phyloP scores from a whole-genome alignment of 2,329 filamentous ascomycete genomes.

The Fusarium redolens region DNA sequence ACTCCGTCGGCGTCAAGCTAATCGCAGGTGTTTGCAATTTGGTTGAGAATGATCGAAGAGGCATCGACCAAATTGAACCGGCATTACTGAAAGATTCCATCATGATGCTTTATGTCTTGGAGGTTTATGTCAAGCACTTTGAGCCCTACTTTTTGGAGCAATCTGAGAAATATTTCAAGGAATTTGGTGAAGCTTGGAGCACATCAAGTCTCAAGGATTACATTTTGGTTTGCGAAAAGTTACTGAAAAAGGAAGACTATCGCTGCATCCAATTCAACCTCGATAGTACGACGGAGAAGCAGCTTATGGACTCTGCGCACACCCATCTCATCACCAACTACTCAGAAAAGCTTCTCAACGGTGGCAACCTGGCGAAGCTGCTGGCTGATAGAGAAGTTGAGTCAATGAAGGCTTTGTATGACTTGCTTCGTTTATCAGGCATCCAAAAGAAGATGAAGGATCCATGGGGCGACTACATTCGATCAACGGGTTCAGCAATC shows the following conservation, averaged over 20 bases:
- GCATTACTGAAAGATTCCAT: slow-evolving; percentile 79
- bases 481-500: slow-evolving; percentile 77
- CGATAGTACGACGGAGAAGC: slow-evolving; percentile 83
- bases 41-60: slow-evolving; percentile 76
- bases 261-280: slow-evolving; percentile 85
- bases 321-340: slow-evolving; percentile 76
- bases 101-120: slow-evolving; percentile 85
- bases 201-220: slow-evolving; percentile 77
- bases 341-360: slow-evolving; percentile 72
- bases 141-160: slow-evolving; percentile 78
- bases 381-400: slow-evolving; percentile 76
- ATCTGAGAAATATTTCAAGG: slow-evolving; percentile 75
- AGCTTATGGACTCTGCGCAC: slow-evolving; percentile 79
- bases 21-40: slow-evolving; percentile 75
- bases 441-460: slow-evolving; percentile 76
- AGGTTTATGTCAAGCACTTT: slow-evolving; percentile 82
- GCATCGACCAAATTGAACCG: slow-evolving; percentile 67
- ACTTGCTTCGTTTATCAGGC: slow-evolving; percentile 76
- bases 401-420: slow-evolving; percentile 81
- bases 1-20: slow-evolving; percentile 49
- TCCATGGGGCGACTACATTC: slow-evolving; percentile 84
- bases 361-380: slow-evolving; percentile 76
- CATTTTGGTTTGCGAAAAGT: slow-evolving; percentile 73
- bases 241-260: slow-evolving; percentile 78
- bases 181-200: slow-evolving; percentile 76